Evolutionary conservation across 1,284 basidiomycete genomes (phyloP).

Genomic region (Ceratobasidium sp.): DNA sequence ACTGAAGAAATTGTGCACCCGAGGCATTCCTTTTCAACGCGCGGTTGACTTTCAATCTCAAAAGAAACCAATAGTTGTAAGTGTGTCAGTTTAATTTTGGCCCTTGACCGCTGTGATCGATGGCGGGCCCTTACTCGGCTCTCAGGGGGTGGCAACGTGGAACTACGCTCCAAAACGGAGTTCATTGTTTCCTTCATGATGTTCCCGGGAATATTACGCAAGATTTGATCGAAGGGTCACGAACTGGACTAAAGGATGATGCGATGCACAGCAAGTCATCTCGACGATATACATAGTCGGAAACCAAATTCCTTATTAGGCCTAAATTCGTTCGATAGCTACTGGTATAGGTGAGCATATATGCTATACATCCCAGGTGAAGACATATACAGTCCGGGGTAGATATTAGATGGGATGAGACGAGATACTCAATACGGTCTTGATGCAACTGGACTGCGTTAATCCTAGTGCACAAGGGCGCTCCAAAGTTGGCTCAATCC

Average conservation of each 20-base stretch:
- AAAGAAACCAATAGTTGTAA: neutral
- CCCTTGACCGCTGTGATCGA: slow-evolving; percentile 59
- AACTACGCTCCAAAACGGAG: slow-evolving; percentile 55
- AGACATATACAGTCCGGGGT: slow-evolving; percentile 49
- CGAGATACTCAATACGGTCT: slow-evolving; percentile 65
- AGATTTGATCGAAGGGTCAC: slow-evolving; percentile 57
- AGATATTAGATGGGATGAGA: slow-evolving; percentile 58
- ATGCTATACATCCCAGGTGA: neutral
- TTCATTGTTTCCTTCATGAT: slow-evolving; percentile 34
- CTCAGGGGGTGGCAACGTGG: slow-evolving; percentile 54
- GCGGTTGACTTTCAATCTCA: slow-evolving; percentile 54
- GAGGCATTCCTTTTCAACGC: slow-evolving; percentile 67
- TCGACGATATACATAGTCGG: slow-evolving; percentile 8
- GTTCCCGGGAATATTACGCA: slow-evolving; percentile 51
- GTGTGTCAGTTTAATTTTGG: slow-evolving; percentile 54
- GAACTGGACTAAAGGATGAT: slow-evolving; percentile 42
- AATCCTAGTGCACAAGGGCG: slow-evolving; percentile 70
- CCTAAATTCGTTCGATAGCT: slow-evolving; percentile 72
- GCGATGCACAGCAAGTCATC: slow-evolving; percentile 25
- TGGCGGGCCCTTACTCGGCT: slow-evolving; percentile 55
- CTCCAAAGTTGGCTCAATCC: slow-evolving; percentile 58
- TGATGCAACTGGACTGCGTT: slow-evolving; percentile 67
- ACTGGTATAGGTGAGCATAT: slow-evolving; percentile 62
- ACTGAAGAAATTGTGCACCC: slow-evolving; percentile 62
- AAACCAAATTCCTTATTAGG: slow-evolving; percentile 54